Percentiles rank a stretch among this genome's conserved stretches.
Evolutionary conservation across 1,284 basidiomycete genomes (phyloP).

Genomic region (Papiliotrema fonsecae): DNA sequence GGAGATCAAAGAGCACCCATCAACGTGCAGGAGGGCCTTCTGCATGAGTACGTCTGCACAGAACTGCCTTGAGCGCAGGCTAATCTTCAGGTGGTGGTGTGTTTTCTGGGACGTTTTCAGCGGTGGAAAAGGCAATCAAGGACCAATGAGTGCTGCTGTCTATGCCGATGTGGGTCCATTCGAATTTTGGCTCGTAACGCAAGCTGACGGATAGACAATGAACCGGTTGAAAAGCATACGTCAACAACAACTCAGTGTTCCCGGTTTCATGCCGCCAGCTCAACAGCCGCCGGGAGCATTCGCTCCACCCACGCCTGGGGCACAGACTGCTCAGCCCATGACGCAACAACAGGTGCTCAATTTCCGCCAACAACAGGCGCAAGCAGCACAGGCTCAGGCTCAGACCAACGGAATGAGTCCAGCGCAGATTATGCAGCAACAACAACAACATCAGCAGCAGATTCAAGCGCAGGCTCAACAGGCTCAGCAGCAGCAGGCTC

Average conservation of each 20-base stretch:
- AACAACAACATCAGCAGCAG: constrained; percentile 7
- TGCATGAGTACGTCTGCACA: constrained; percentile 43
- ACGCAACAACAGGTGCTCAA: constrained; percentile 21
- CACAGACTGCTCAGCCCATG: constrained; percentile 16
- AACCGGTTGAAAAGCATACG: constrained; percentile 29
- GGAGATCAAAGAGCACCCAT: constrained; percentile 42
- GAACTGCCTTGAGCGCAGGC: background rate
- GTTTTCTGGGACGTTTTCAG: constrained; percentile 49
- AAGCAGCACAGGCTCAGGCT: constrained; percentile 10
- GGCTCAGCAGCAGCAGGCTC: no score
- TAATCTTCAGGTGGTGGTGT: constrained; percentile 43
- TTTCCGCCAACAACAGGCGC: constrained; percentile 20
- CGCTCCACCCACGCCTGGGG: constrained; percentile 3
- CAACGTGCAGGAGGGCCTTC: constrained; percentile 43
- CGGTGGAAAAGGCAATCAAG: constrained; percentile 41
- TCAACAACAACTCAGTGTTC: constrained; percentile 22
- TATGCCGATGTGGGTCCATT: constrained; percentile 2
- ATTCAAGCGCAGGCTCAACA: constrained; percentile 9
- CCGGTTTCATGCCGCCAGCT: constrained; percentile 16
- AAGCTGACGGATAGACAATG: constrained; percentile 28
- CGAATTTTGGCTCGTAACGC: background rate
- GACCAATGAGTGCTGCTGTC: constrained; percentile 34
- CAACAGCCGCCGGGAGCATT: constrained; percentile 4
- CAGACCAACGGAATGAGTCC: constrained; percentile 21
- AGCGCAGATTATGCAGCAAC: constrained; percentile 23